These are phyloP conservation scores for Penicillium sp. DNA, from an alignment of 2,329 filamentous ascomycete species.

Conservation along the genomic window DNA sequence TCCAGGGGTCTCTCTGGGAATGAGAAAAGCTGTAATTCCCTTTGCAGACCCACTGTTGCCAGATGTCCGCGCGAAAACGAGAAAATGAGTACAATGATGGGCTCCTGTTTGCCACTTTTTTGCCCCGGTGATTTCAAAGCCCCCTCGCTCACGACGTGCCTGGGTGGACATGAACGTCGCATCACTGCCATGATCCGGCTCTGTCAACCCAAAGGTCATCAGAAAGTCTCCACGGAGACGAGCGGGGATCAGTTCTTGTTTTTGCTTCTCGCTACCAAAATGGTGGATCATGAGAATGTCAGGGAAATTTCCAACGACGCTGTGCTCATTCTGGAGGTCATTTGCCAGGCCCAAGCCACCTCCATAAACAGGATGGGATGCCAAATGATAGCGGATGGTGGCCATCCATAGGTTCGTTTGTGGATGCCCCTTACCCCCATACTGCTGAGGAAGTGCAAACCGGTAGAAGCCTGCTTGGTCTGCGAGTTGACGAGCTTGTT, in stretches of 20 bases:
- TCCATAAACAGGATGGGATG: slow-evolving; percentile 42
- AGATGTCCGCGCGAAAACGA: slow-evolving; percentile 56
- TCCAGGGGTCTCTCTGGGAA: slow-evolving; percentile 50
- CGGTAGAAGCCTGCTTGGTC: slow-evolving; percentile 58
- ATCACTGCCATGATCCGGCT: slow-evolving; percentile 57
- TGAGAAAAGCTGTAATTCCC: slow-evolving; percentile 58
- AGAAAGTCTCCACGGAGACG: slow-evolving; percentile 50
- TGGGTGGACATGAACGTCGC: slow-evolving; percentile 57
- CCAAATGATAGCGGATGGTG: slow-evolving; percentile 55
- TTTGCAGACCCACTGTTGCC: slow-evolving; percentile 49
- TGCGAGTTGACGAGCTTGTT: slow-evolving; percentile 46
- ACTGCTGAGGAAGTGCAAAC: slow-evolving; percentile 52
- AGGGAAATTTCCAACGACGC: slow-evolving; percentile 57
- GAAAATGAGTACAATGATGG: slow-evolving; percentile 56
- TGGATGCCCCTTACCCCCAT: slow-evolving; percentile 44
- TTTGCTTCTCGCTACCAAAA: slow-evolving; percentile 53
- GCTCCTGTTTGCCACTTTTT: slow-evolving; percentile 64
- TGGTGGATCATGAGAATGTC: slow-evolving; percentile 58
- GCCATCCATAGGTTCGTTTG: slow-evolving; percentile 59
- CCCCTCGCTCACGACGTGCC: slow-evolving; percentile 42
- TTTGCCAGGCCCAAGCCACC: slow-evolving; percentile 55
- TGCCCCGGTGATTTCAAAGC: slow-evolving; percentile 48
- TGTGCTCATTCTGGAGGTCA: slow-evolving; percentile 60
- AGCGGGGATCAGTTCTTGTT: slow-evolving; percentile 49
- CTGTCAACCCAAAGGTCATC: slow-evolving; percentile 58